phyloP scores from a whole-genome alignment of 2,329 filamentous ascomycete species.

The Xylariaceae sp. region DNA sequence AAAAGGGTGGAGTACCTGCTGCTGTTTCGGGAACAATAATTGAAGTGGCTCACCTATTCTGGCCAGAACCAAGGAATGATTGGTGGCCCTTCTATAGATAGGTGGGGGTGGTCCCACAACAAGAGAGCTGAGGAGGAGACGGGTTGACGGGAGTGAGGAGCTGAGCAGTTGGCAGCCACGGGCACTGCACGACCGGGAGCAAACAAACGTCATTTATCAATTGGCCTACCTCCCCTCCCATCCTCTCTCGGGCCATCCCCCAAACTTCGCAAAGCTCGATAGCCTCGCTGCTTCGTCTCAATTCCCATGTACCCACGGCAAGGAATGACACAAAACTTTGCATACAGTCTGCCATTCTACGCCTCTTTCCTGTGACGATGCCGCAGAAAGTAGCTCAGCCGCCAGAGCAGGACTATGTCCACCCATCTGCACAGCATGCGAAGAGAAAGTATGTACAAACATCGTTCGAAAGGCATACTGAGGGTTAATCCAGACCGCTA shows the following conservation, averaged over 20 bases:
- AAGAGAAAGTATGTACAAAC: constrained; percentile 42
- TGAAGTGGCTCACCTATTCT: constrained; percentile 1
- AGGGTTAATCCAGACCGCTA: constrained; percentile 3
- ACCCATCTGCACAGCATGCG: constrained; percentile 42
- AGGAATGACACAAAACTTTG: neutral
- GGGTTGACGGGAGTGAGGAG: too few species aligned
- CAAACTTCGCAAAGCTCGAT: constrained; percentile 14
- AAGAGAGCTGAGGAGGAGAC: constrained; percentile 4
- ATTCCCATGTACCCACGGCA: neutral
- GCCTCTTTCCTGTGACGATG: constrained; percentile 27
- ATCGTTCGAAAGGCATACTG: too few species aligned
- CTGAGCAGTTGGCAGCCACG: too few species aligned
- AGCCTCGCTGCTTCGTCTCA: constrained; percentile 11
- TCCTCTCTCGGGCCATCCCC: too few species aligned
- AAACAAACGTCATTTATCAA: constrained; percentile 34
- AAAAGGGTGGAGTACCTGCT: neutral
- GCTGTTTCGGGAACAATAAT: constrained; percentile 3
- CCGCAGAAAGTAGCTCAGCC: constrained; percentile 29
- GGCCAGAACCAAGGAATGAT: neutral
- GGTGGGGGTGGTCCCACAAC: neutral
- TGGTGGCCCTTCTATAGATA: neutral
- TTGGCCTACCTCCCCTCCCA: constrained; percentile 20
- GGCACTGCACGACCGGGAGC: constrained; percentile 2
- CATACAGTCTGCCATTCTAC: neutral
- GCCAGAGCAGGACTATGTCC: constrained; percentile 35